A percentile compares a stretch with the other conserved stretches of the same genome.
These are phyloP conservation scores for Microthyrium microscopicum DNA, from an alignment of 2,329 filamentous ascomycete genomes.

Conservation along the genomic window DNA sequence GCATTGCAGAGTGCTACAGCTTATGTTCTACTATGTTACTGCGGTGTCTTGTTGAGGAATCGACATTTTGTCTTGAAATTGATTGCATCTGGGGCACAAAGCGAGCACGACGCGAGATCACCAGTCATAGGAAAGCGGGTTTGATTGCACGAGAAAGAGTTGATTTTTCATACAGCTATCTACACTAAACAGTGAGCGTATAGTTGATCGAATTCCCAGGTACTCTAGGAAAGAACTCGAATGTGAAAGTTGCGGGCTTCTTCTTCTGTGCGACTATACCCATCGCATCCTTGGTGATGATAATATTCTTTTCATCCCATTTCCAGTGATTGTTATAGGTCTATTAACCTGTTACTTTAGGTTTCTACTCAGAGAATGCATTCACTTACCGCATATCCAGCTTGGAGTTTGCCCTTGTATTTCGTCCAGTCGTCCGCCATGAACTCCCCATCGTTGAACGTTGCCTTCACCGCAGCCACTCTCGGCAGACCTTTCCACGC, in stretches of 20 bases:
- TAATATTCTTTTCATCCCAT: slow-evolving; percentile 30
- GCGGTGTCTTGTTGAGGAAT: too few species aligned
- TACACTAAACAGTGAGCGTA: slow-evolving; percentile 25
- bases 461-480: slow-evolving; percentile 34
- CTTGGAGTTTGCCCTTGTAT: slow-evolving; percentile 35
- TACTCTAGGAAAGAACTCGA: slow-evolving; percentile 39
- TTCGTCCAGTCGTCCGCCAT: slow-evolving; percentile 41
- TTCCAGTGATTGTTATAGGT: slow-evolving; percentile 37
- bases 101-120: too few species aligned
- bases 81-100: too few species aligned
- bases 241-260: slow-evolving; percentile 30
- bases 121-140: too few species aligned
- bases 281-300: slow-evolving; percentile 29
- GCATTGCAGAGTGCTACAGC: too few species aligned
- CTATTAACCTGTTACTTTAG: slow-evolving; percentile 9
- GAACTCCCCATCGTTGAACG: slow-evolving; percentile 30
- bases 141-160: too few species aligned
- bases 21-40: too few species aligned
- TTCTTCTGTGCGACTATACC: slow-evolving; percentile 30
- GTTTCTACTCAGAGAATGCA: not conserved
- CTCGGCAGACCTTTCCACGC: slow-evolving; percentile 34
- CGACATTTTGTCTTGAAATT: too few species aligned
- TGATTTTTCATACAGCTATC: too few species aligned
- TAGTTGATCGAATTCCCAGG: slow-evolving; percentile 33
- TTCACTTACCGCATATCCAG: slow-evolving; percentile 17